Evolutionary conservation across 192 early-diverging fungal species (phyloP).

Genomic region (Gonapodya prolifera): DNA sequence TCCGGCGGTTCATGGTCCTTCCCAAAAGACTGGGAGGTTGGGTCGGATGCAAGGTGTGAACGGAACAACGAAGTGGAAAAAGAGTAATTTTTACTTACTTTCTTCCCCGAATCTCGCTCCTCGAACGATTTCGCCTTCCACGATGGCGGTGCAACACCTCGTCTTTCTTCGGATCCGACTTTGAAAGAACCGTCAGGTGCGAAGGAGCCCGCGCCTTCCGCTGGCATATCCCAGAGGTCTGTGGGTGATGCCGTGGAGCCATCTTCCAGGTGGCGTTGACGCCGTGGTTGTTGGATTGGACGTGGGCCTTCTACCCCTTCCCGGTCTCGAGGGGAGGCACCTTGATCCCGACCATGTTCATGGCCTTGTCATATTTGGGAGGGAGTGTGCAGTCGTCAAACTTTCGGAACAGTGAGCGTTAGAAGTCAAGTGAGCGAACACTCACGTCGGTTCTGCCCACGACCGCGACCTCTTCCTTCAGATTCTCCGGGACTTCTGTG

Average conservation of each 20-base stretch:
- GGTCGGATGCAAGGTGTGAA: no score
- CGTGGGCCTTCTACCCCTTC: background rate
- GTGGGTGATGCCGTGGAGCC: background rate
- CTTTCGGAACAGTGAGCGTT: background rate
- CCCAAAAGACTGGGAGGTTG: no score
- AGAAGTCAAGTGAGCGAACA: background rate
- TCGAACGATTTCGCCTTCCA: background rate
- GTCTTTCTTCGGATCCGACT: background rate
- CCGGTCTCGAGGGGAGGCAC: background rate
- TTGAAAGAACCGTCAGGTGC: background rate
- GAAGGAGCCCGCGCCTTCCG: background rate
- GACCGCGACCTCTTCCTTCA: background rate
- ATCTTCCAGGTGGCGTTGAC: background rate
- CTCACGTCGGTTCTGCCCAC: background rate
- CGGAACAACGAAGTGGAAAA: background rate
- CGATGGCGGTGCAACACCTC: background rate
- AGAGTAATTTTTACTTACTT: background rate
- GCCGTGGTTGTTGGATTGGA: background rate
- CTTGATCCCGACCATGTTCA: background rate
- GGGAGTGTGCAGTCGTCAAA: background rate
- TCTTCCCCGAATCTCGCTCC: background rate
- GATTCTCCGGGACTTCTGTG: background rate
- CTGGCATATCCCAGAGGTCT: background rate
- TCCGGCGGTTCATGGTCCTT: no score
- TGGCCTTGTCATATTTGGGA: background rate